Percentiles rank a stretch among this genome's conserved stretches.
These are phyloP conservation scores for Verticillium longisporum DNA, from an alignment of 2,329 filamentous ascomycete genomes.

Conservation along the genomic window DNA sequence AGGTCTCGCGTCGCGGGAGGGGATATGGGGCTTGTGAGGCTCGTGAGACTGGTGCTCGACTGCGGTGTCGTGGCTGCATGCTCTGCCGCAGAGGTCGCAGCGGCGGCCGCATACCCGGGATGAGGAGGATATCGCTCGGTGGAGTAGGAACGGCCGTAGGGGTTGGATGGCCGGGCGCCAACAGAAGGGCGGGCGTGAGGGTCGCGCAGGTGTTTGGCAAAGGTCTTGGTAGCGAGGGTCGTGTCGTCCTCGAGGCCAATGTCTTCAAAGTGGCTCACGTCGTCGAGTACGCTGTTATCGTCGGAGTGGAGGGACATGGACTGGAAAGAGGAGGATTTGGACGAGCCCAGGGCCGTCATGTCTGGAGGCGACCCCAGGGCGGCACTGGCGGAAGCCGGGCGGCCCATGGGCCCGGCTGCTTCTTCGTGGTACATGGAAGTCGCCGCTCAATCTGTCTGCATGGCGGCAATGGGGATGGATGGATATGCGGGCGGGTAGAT, in stretches of 20 bases:
- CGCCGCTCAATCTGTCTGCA: not conserved
- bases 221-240: constrained; percentile 16
- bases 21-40: constrained; percentile 8
- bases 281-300: constrained; percentile 61
- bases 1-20: constrained; percentile 21
- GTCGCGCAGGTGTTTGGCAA: not conserved
- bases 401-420: not conserved
- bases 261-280: constrained; percentile 84
- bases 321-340: constrained; percentile 82
- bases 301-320: constrained; percentile 53
- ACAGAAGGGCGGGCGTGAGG: constrained; percentile 11
- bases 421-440: constrained; percentile 1
- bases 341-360: constrained; percentile 78
- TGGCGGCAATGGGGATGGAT: not conserved
- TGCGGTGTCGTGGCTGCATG: constrained; percentile 15
- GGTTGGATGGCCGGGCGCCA: constrained; percentile 11
- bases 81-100: constrained; percentile 15
- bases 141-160: constrained; percentile 10
- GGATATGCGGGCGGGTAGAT: not conserved
- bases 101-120: constrained; percentile 15
- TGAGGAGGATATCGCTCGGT: constrained; percentile 10
- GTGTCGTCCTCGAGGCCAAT: constrained; percentile 71
- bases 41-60: constrained; percentile 15
- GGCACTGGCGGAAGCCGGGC: not conserved
- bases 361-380: constrained; percentile 57